Evolutionary conservation across 1,284 basidiomycete genomes (phyloP), one percentile per base, ranked within the genome.

Genomic region (Chalciporus sp.): DNA sequence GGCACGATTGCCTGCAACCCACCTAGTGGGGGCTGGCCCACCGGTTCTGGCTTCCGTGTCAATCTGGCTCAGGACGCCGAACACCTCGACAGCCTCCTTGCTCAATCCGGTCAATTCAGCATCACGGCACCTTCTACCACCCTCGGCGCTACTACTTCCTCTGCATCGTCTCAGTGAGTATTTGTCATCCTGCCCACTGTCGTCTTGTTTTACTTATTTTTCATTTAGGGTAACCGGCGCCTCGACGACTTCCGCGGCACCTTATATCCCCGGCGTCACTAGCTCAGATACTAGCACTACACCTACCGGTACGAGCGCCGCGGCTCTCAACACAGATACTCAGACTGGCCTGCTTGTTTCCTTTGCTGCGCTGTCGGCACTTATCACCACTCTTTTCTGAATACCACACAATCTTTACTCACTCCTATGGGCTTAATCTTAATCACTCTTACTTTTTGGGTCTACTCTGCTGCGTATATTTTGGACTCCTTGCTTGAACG

Each of bases 31-130:
- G 85, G 85, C 9, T 89, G 84, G 81, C 78, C 80, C 10, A 55
- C 69, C 16, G 85, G 85, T 56, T 52, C 59, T 27, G 72, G 66
- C 49, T 91, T 79, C 81, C 84, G 82, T 52, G 77, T 94, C 69
- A 91, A 92, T 75, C 69, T 94, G 31, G 82, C 86, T 59, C 61
- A 75, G 63, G 75, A 80, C 58, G 59, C 75, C 5, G 53, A 77
- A 27, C 55, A 80, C 44, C 65, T 78, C 17, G 69, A 72, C 67
- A 69, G 71, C 51, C 82, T 91, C 58, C 75, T 80, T 49, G 87
- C 90, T 43, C 88, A 93, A 72, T 91, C 85, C 17, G 42, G 46
- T 16, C 58, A 79, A 49, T 90, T 88, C 66, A 65, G 66, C 53
- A 85, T 92, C 70, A 74, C 68, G 43, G 55, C 63, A 1, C 55